Percentiles rank a stretch among this genome's conserved stretches.
phyloP scores from a whole-genome alignment of 164 flowering plant species.

The Vitis labrusca region DNA sequence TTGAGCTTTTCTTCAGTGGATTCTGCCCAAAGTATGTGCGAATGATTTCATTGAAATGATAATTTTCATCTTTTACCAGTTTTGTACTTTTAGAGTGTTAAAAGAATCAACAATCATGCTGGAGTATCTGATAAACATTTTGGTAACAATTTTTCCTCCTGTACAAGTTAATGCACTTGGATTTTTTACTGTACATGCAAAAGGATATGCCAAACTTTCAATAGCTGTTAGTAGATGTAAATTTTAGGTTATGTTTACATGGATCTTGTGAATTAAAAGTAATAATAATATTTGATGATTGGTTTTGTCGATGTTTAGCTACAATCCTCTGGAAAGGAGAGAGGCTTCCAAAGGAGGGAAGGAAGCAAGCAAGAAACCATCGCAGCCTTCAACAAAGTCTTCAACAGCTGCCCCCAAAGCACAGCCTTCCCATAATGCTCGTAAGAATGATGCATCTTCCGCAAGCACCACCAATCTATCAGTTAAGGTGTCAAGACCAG shows the following conservation, averaged over 20 bases:
- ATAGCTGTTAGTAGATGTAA: too few relatives aligned
- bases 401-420: conserved; percentile 49
- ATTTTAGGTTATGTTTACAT: not conserved
- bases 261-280: not conserved
- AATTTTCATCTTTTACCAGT: too few relatives aligned
- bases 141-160: too few relatives aligned
- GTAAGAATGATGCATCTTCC: conserved; percentile 50
- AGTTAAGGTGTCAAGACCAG: conserved; percentile 55
- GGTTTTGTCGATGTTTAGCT: conserved; percentile 38
- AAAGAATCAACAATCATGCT: too few relatives aligned
- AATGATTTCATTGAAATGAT: too few relatives aligned
- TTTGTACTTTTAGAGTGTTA: too few relatives aligned
- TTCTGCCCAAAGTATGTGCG: too few relatives aligned
- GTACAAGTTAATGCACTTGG: too few relatives aligned
- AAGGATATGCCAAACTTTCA: too few relatives aligned
- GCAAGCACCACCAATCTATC: conserved; percentile 34
- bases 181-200: too few relatives aligned
- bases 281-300: not conserved
- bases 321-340: conserved; percentile 90
- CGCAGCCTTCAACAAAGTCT: conserved; percentile 52
- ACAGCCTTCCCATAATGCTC: conserved; percentile 44
- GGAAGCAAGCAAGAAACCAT: conserved; percentile 57
- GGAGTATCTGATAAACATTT: too few relatives aligned
- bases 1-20: too few relatives aligned
- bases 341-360: conserved; percentile 83